Base-by-base conservation (phyloP, 2,329 filamentous ascomycete species). In the Fusarium algeriense region DNA sequence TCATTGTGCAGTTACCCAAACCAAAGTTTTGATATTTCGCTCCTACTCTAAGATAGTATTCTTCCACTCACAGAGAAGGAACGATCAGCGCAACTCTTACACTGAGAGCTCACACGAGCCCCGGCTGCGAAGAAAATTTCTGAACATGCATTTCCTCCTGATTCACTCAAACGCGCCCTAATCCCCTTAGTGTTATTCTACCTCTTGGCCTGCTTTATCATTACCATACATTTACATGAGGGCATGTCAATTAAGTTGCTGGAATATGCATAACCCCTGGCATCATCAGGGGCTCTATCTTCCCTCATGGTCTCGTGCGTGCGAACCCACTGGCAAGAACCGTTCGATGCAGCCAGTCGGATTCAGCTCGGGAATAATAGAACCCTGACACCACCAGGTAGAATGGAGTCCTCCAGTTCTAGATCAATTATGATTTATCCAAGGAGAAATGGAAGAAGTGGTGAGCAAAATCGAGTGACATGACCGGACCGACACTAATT, bases 281-380 rank as follows among this genome's bases (percentile, higher is more conserved):
- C 35, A 60, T 55, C 17, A 19, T 17, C 41, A 50, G 53, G 67
- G 68, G 64, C 48, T 46, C 55, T 71, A 53, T 61, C 46, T 56
- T 46, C 41, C 28, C 34, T 68, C 55, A 52, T 62, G 65, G 64
- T 62, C 61, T 73, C 37, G 67, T 67, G 64, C 26, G 46, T 64
- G 34, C 12, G 2, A 26, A 54, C 54, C 55, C 63, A 56, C 52
- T 49, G 57, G 59, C 61, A 64, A 60, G 70, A 75, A 75, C 73
- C 40, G 44, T 70, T 68, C 46, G 56, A 68, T 54, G 26, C 38
- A 67, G 37, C 14, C 53, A 60, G 44, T 50, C 70, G 63, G 70
- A 37, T 55, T 56, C 53, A 64, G 54, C 20, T 68, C 69, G 73
- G 73, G 66, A 73, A 71, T 70, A 75, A 71, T 37, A 44, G 55